Evolutionary conservation across 2,329 filamentous ascomycete species (phyloP).

Genomic region (Fusarium anthophilum): DNA sequence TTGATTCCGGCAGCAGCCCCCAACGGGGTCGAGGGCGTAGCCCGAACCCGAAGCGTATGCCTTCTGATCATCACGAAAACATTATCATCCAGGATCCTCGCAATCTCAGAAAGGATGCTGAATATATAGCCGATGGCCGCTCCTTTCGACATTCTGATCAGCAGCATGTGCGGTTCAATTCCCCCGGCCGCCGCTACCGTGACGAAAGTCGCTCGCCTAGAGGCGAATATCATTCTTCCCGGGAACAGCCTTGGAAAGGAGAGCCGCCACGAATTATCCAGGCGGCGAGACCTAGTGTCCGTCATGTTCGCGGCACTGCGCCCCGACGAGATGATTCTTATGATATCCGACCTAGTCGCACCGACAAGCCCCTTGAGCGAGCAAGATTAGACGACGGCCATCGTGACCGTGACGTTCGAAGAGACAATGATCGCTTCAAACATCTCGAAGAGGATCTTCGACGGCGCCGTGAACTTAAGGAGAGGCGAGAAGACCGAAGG

Average conservation of each 20-base stretch:
- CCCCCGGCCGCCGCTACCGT: slow-evolving; percentile 2
- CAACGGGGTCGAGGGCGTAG: slow-evolving; percentile 14
- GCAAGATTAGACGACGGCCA: slow-evolving; percentile 16
- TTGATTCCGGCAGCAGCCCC: slow-evolving; percentile 14
- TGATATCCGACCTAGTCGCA: not conserved
- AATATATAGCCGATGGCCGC: not conserved
- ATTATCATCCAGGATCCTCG: slow-evolving; percentile 8
- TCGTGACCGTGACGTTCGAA: slow-evolving; percentile 3
- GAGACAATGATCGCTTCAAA: slow-evolving; percentile 28
- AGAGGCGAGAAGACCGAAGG: slow-evolving; percentile 7
- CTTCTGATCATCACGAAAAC: not conserved
- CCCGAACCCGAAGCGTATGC: slow-evolving; percentile 4
- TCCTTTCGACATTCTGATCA: not conserved
- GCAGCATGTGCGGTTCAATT: slow-evolving; percentile 18
- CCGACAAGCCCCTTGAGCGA: slow-evolving; percentile 28
- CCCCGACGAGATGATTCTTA: slow-evolving; percentile 26
- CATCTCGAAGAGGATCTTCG: slow-evolving; percentile 23
- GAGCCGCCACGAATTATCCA: slow-evolving; percentile 33
- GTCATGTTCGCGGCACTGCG: slow-evolving; percentile 26
- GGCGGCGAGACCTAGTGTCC: slow-evolving; percentile 8
- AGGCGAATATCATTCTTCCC: not conserved
- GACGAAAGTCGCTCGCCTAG: slow-evolving; percentile 14
- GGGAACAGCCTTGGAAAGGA: slow-evolving; percentile 18
- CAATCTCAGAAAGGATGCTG: not conserved
- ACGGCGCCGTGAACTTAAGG: slow-evolving; percentile 12